These are phyloP conservation scores for Phytopythium sindhum DNA, from an alignment of 352 stramenopile genomes.

Conservation along the genomic window DNA sequence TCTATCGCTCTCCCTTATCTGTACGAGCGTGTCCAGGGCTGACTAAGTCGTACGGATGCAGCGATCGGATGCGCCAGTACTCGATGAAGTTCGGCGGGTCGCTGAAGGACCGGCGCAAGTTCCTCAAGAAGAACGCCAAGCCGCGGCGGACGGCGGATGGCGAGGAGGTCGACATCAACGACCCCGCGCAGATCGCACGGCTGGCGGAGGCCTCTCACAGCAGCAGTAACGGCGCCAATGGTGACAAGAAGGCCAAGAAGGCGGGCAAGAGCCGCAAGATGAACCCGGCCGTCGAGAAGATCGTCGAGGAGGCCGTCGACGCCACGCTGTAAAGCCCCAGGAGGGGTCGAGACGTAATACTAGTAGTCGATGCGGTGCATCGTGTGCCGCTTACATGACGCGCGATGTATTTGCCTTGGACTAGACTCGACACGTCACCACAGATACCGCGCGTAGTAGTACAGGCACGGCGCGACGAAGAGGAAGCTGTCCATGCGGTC, in stretches of 20 bases:
- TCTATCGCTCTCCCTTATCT: not conserved
- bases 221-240: slow-evolving; percentile 8
- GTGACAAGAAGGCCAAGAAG: slow-evolving; percentile 12
- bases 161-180: slow-evolving; percentile 26
- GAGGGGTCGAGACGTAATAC: not conserved
- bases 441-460: slow-evolving; percentile 16
- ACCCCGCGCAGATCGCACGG: slow-evolving; percentile 22
- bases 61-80: slow-evolving; percentile 70
- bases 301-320: slow-evolving; percentile 55
- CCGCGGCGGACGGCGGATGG: slow-evolving; percentile 11
- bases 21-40: not conserved
- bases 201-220: slow-evolving; percentile 4
- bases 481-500: slow-evolving; percentile 82
- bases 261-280: slow-evolving; percentile 14
- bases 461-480: slow-evolving; percentile 59
- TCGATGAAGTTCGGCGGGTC: slow-evolving; percentile 68
- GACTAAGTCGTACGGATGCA: slow-evolving; percentile 7
- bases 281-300: slow-evolving; percentile 26
- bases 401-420: not conserved
- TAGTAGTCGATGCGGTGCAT: not conserved
- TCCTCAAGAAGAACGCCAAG: slow-evolving; percentile 44
- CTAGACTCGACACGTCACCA: not conserved
- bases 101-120: slow-evolving; percentile 67
- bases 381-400: not conserved
- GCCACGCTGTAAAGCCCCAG: slow-evolving; percentile 34